phyloP scores from a whole-genome alignment of 2,329 filamentous ascomycete genomes.

The Ascocoryne sarcoides region DNA sequence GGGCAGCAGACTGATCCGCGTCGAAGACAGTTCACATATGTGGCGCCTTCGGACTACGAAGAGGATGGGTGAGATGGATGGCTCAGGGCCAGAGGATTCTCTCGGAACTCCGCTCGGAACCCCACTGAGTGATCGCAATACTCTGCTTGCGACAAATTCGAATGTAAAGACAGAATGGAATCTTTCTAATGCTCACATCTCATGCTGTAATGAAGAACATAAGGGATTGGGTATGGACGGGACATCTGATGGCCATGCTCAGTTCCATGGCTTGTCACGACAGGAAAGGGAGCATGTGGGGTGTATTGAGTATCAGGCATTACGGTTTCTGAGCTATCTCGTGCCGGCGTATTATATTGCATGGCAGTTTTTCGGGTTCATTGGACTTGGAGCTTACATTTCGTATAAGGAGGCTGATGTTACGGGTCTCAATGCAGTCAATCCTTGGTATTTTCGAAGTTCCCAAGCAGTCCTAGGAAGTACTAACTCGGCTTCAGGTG shows the following conservation, averaged over 20 bases:
- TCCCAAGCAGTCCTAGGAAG: not conserved
- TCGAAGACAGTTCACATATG: not conserved
- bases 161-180: not conserved
- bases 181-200: not conserved
- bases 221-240: not conserved
- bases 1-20: too few species aligned
- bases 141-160: too few species aligned
- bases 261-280: constrained; percentile 43
- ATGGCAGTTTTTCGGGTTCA: constrained; percentile 47
- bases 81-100: too few species aligned
- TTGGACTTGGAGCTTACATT: constrained; percentile 52
- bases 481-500: constrained; percentile 1
- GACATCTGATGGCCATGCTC: constrained; percentile 38
- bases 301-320: constrained; percentile 52
- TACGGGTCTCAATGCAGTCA: constrained; percentile 1
- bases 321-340: constrained; percentile 47
- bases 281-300: constrained; percentile 47
- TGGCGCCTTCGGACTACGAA: not conserved
- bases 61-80: too few species aligned
- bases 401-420: constrained; percentile 29
- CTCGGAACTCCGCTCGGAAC: too few species aligned
- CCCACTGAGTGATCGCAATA: too few species aligned
- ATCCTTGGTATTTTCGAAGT: constrained; percentile 7
- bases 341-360: constrained; percentile 51
- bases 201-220: not conserved